phyloP scores from a whole-genome alignment of 1,284 basidiomycete genomes.

The Meira miltonrushii region DNA sequence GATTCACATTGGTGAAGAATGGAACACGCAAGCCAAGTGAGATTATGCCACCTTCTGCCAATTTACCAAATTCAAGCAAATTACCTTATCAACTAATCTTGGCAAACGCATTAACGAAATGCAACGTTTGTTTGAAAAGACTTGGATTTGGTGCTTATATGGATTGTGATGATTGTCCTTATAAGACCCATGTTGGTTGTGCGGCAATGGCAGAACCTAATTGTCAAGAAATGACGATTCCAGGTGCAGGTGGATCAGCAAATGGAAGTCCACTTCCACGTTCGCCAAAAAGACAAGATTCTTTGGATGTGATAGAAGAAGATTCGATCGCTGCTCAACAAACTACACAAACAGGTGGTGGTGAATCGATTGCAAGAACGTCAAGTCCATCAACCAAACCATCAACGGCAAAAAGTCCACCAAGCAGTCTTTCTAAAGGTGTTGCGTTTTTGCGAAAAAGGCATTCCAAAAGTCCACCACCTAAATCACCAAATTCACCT shows the following conservation, averaged over 20 bases:
- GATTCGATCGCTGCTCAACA: neutral
- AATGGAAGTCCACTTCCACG: too few relatives aligned
- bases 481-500: neutral
- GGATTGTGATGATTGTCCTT: conserved; percentile 49
- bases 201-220: conserved; percentile 39
- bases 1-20: conserved; percentile 48
- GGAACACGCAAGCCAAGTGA: conserved; percentile 31
- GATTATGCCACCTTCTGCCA: conserved; percentile 26
- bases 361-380: neutral
- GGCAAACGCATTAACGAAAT: conserved; percentile 42
- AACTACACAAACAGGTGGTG: neutral
- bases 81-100: conserved; percentile 31
- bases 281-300: too few relatives aligned
- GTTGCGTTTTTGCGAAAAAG: neutral
- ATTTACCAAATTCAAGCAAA: too few relatives aligned
- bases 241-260: conserved; percentile 3
- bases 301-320: too few relatives aligned
- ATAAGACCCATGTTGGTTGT: conserved; percentile 45
- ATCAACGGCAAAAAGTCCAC: neutral
- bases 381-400: neutral
- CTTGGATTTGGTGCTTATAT: conserved; percentile 47
- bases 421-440: neutral
- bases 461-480: neutral
- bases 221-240: conserved; percentile 39
- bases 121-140: conserved; percentile 40